Evolutionary conservation across 202 grass and related monocot species (phyloP).

Genomic region (Panicum virgatum): DNA sequence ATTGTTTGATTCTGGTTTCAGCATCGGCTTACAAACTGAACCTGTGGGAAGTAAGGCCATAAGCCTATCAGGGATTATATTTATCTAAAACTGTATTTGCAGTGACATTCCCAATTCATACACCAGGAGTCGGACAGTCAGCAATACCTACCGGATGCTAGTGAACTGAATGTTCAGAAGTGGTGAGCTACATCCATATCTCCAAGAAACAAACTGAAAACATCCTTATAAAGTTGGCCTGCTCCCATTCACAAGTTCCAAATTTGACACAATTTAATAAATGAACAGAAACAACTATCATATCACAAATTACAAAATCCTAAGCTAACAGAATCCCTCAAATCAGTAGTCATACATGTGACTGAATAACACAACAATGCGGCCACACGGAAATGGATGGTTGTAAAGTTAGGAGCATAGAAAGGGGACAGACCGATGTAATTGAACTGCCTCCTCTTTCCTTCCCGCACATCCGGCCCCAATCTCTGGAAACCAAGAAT

Average conservation of each 20-base stretch:
- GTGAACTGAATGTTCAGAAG: not conserved
- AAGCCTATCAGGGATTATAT: not conserved
- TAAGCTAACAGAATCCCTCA: not conserved
- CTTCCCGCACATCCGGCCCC: slow-evolving; percentile 81
- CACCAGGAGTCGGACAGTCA: not conserved
- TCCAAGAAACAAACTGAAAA: not conserved
- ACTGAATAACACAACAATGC: not conserved
- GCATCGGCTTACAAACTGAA: not conserved
- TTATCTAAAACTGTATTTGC: not conserved
- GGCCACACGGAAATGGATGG: not conserved
- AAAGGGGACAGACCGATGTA: slow-evolving; percentile 68
- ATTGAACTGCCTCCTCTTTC: slow-evolving; percentile 89
- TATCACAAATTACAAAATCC: not conserved
- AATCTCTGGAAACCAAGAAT: slow-evolving; percentile 55
- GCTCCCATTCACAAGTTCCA: not conserved
- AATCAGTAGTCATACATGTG: not conserved
- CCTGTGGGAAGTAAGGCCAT: not conserved
- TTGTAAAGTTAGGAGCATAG: not conserved
- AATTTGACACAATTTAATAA: not conserved
- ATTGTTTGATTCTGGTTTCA: not conserved
- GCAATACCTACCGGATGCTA: not conserved
- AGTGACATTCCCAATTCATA: not conserved
- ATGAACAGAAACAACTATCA: not conserved
- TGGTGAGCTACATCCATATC: not conserved
- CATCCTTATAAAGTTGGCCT: not conserved